A percentile compares a stretch with the other conserved stretches of the same genome.
phyloP scores from a whole-genome alignment of 768 basidiomycete species.

The Pisolithus microcarpus region DNA sequence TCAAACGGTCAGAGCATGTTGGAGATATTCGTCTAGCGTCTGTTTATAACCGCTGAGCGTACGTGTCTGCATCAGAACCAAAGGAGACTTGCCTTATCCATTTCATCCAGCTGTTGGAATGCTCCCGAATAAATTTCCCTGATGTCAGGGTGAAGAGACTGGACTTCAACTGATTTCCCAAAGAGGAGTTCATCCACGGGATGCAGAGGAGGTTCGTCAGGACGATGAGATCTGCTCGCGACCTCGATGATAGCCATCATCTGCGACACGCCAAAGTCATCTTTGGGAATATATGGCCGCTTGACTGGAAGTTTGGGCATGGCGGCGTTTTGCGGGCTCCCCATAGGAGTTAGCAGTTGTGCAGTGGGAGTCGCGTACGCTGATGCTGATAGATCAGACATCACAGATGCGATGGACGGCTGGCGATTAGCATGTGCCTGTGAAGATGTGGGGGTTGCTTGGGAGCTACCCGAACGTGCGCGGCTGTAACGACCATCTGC shows the following conservation, averaged over 20 bases:
- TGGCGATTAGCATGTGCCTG: slow-evolving; percentile 39
- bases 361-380: slow-evolving; percentile 39
- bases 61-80: neutral
- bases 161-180: slow-evolving; percentile 54
- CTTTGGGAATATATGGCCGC: slow-evolving; percentile 49
- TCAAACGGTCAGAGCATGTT: slow-evolving; percentile 12
- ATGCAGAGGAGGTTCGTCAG: slow-evolving; percentile 37
- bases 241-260: slow-evolving; percentile 88
- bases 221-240: slow-evolving; percentile 36
- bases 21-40: slow-evolving; percentile 27
- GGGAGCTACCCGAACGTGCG: slow-evolving; percentile 20
- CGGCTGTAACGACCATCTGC: slow-evolving; percentile 8
- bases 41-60: slow-evolving; percentile 1
- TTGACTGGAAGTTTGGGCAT: slow-evolving; percentile 31
- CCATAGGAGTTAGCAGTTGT: slow-evolving; percentile 22
- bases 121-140: slow-evolving; percentile 63
- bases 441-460: slow-evolving; percentile 17
- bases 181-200: slow-evolving; percentile 72
- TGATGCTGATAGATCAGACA: slow-evolving; percentile 50
- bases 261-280: slow-evolving; percentile 79
- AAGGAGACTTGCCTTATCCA: slow-evolving; percentile 59
- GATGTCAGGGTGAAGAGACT: slow-evolving; percentile 61
- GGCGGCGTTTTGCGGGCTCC: slow-evolving; percentile 12
- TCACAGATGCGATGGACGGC: slow-evolving; percentile 67
- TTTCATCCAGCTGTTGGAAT: slow-evolving; percentile 70